phyloP scores from a whole-genome alignment of 2,329 filamentous ascomycete species.

The Hymenoscyphus linearis region DNA sequence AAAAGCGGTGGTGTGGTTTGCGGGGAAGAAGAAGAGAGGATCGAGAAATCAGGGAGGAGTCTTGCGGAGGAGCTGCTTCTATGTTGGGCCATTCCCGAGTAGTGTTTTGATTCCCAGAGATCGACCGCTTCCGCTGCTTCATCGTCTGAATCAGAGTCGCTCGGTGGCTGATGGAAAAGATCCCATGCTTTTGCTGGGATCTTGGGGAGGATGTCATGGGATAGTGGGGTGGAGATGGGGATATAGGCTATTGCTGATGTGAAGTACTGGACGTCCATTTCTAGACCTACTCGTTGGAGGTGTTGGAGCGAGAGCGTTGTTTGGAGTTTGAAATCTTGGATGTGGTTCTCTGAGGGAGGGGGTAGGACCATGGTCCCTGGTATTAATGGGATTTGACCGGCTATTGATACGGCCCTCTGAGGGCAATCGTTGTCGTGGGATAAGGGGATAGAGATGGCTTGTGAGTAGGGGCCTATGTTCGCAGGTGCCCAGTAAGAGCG shows the following conservation, averaged over 20 bases:
- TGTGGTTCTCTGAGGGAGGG: conserved; percentile 18
- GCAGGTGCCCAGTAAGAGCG: conserved; percentile 96
- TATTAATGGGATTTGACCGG: conserved; percentile 86
- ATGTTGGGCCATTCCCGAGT: conserved; percentile 37
- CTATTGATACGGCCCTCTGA: conserved; percentile 54
- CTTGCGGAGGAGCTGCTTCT: conserved; percentile 24
- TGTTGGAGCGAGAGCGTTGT: conserved; percentile 77
- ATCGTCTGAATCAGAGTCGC: conserved; percentile 40
- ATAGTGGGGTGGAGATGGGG: conserved; percentile 33
- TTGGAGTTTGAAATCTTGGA: conserved; percentile 47
- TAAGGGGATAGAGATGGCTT: conserved; percentile 50
- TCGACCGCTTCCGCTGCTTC: conserved; percentile 52
- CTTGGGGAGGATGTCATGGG: conserved; percentile 32
- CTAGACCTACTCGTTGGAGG: conserved; percentile 73
- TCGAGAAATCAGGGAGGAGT: conserved; percentile 42
- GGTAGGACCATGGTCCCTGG: conserved; percentile 71
- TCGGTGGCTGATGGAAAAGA: conserved; percentile 19
- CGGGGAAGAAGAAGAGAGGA: conserved; percentile 23
- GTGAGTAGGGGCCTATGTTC: conserved; percentile 95
- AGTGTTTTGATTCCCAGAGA: conserved; percentile 63
- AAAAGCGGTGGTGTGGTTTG: conserved; percentile 60
- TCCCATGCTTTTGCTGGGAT: conserved; percentile 46
- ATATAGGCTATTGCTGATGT: conserved; percentile 72
- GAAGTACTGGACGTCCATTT: conserved; percentile 70
- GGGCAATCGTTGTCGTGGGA: conserved; percentile 22